Percentiles rank a stretch among this genome's conserved stretches.
Conservation (phyloP, 179 eudicot genomes). For the Beta macrorhiza region DNA sequence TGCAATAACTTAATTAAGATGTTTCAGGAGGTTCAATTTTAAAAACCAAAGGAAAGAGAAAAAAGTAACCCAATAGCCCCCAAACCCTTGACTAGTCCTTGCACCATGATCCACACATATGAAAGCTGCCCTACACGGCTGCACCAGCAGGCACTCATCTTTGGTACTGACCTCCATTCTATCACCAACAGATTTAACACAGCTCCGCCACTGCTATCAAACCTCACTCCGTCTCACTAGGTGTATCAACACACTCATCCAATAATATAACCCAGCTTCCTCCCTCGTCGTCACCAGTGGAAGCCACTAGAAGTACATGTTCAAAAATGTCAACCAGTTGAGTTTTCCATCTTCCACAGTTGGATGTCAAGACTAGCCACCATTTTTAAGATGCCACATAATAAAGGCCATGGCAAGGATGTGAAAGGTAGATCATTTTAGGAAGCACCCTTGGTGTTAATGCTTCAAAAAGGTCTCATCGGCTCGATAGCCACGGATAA, state of each 20-base stretch:
- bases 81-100: background rate
- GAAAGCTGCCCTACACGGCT: background rate
- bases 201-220: background rate
- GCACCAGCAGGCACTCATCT: background rate
- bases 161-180: background rate
- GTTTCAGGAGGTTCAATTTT: background rate
- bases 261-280: background rate
- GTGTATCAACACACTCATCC: background rate
- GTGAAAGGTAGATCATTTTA: too few relatives aligned
- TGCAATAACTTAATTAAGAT: background rate
- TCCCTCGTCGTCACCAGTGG: background rate
- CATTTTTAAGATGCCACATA: background rate
- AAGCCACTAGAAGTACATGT: background rate
- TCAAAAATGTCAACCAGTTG: background rate
- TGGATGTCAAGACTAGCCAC: background rate
- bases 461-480: too few relatives aligned
- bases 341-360: background rate
- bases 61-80: background rate
- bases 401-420: background rate
- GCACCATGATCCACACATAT: background rate
- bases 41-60: background rate
- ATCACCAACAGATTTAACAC: background rate
- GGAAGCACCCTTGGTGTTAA: too few relatives aligned
- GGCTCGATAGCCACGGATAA: too few relatives aligned
- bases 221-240: background rate